Percentiles rank a stretch among this genome's conserved stretches.
Evolutionary conservation across 805 yeast genomes (phyloP).

Genomic region (Kluyveromyces siamensis): DNA sequence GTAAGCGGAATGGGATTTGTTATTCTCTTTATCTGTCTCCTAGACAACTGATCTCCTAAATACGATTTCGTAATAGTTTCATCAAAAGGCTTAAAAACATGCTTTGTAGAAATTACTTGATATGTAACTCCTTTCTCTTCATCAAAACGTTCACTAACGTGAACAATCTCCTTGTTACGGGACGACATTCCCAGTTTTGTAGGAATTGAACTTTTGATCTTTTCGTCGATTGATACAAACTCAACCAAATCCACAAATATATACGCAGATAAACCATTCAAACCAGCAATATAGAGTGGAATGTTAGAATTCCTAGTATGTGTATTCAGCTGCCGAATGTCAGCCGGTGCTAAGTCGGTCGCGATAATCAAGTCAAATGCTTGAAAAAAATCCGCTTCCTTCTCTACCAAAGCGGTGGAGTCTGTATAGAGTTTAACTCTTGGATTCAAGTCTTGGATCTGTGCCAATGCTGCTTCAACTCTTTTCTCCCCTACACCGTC

Average conservation of each 20-base stretch:
- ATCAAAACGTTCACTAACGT: conserved; percentile 27
- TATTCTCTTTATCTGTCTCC: conserved; percentile 23
- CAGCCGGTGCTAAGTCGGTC: conserved; percentile 45
- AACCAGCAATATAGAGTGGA: conserved; percentile 60
- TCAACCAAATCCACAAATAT: conserved; percentile 68
- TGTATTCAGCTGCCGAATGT: conserved; percentile 41
- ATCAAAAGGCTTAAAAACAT: conserved; percentile 30
- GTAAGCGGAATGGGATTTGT: conserved; percentile 39
- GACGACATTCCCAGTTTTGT: conserved; percentile 44
- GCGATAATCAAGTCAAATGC: conserved; percentile 66
- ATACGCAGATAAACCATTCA: conserved; percentile 78
- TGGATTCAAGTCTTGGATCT: conserved; percentile 69
- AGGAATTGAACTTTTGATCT: conserved; percentile 39
- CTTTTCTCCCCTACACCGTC: conserved; percentile 47
- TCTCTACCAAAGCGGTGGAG: conserved; percentile 18
- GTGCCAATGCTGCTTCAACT: conserved; percentile 42
- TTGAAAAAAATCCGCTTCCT: conserved; percentile 33
- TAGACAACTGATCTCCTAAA: conserved; percentile 28
- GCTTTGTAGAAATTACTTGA: conserved; percentile 32
- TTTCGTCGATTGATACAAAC: conserved; percentile 48
- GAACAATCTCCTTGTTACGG: conserved; percentile 34
- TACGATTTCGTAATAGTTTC: conserved; percentile 30
- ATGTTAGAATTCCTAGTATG: conserved; percentile 46
- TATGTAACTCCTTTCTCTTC: conserved; percentile 27
- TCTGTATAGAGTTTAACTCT: conserved; percentile 54